Evolutionary conservation across 768 basidiomycete genomes (phyloP).

Genomic region (Austroboletus eburneus): DNA sequence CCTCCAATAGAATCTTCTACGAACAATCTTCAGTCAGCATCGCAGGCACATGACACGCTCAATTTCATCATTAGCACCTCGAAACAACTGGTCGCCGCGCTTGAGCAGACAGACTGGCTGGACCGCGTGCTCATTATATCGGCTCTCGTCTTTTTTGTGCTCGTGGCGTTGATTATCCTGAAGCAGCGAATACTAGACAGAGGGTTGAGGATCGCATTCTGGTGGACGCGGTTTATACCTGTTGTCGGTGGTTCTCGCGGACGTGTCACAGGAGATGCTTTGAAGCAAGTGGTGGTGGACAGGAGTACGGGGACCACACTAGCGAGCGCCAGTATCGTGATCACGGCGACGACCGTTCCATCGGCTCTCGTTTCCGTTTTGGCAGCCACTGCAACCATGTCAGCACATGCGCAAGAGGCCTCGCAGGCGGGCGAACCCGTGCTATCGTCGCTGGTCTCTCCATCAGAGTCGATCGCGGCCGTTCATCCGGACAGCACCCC

Average conservation of each 20-base stretch:
- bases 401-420: background rate
- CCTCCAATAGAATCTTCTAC: slow-evolving; percentile 66
- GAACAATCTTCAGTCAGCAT: slow-evolving; percentile 67
- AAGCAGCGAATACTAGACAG: slow-evolving; percentile 84
- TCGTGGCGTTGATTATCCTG: slow-evolving; percentile 81
- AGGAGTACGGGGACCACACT: background rate
- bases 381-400: slow-evolving; percentile 2
- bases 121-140: slow-evolving; percentile 85
- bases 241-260: slow-evolving; percentile 2
- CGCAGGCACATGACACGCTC: slow-evolving; percentile 72
- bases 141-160: slow-evolving; percentile 76
- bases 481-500: background rate
- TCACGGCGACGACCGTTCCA: background rate
- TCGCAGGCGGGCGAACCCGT: background rate
- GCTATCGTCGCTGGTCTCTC: background rate
- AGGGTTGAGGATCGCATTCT: slow-evolving; percentile 73
- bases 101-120: slow-evolving; percentile 89
- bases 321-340: slow-evolving; percentile 6
- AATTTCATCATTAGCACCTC: slow-evolving; percentile 70
- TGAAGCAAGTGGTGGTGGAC: slow-evolving; percentile 9
- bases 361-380: slow-evolving; percentile 13
- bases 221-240: slow-evolving; percentile 82
- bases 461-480: background rate
- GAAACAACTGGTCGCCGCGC: slow-evolving; percentile 77
- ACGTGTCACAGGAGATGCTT: background rate